Evolutionary conservation across 495 filamentous ascomycete genomes (phyloP).

Genomic region (Hypoxylon rickii): DNA sequence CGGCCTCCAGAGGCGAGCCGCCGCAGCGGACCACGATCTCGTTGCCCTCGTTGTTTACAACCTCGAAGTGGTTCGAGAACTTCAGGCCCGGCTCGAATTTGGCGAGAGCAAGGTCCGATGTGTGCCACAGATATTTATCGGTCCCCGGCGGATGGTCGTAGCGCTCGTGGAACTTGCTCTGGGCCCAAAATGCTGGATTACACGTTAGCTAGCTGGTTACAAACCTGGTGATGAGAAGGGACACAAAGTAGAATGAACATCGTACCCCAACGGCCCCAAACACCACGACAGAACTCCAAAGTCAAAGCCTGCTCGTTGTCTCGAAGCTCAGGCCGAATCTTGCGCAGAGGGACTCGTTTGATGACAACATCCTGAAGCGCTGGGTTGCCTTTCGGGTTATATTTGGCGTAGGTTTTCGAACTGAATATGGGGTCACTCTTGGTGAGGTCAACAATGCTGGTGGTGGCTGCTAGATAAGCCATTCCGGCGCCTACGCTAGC

Average conservation of each 20-base stretch:
- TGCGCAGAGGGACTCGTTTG: slow-evolving; percentile 62
- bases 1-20: slow-evolving; percentile 62
- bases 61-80: slow-evolving; percentile 79
- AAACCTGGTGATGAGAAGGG: background rate
- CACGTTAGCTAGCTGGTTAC: background rate
- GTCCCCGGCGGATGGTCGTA: slow-evolving; percentile 68
- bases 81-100: slow-evolving; percentile 65
- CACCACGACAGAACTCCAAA: slow-evolving; percentile 66
- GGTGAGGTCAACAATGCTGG: slow-evolving; percentile 49
- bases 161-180: slow-evolving; percentile 62
- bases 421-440: slow-evolving; percentile 64
- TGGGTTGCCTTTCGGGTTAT: slow-evolving; percentile 67
- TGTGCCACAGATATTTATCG: slow-evolving; percentile 65
- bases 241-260: slow-evolving; percentile 2
- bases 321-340: slow-evolving; percentile 67
- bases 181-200: slow-evolving; percentile 62
- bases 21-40: slow-evolving; percentile 69
- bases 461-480: slow-evolving; percentile 36
- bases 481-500: slow-evolving; percentile 41
- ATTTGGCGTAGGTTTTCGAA: slow-evolving; percentile 56
- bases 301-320: slow-evolving; percentile 63
- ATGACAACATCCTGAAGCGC: slow-evolving; percentile 65
- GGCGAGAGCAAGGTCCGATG: slow-evolving; percentile 54
- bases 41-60: slow-evolving; percentile 65
- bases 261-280: slow-evolving; percentile 69